Percentiles rank a stretch among this genome's conserved stretches.
phyloP scores from a whole-genome alignment of 352 stramenopile species.

The Hyaloperonospora brassicae region DNA sequence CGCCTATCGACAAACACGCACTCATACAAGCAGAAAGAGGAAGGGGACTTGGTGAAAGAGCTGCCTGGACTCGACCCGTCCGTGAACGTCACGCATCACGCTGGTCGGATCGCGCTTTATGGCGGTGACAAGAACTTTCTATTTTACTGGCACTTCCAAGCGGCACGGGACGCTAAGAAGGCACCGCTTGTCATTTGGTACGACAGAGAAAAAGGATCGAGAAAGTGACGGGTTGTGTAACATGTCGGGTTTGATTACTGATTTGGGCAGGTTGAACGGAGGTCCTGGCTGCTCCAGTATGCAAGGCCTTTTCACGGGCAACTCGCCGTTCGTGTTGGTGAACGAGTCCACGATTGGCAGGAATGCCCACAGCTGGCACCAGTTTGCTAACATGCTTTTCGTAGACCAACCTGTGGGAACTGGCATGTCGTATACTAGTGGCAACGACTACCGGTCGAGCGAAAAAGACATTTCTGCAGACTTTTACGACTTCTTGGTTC shows the following conservation, averaged over 20 bases:
- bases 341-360: constrained; percentile 40
- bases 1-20: constrained; percentile 3
- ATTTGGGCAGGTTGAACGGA: constrained; percentile 54
- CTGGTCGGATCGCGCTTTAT: constrained; percentile 47
- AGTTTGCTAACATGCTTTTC: constrained; percentile 74
- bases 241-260: background rate
- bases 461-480: constrained; percentile 54
- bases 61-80: constrained; percentile 48
- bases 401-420: constrained; percentile 77
- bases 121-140: constrained; percentile 42
- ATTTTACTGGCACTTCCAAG: constrained; percentile 80
- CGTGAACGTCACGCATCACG: constrained; percentile 55
- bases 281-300: constrained; percentile 78
- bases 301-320: constrained; percentile 66
- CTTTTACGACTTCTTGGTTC: constrained; percentile 91
- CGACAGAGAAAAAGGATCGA: background rate
- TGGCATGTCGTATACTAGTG: constrained; percentile 59
- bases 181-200: constrained; percentile 68
- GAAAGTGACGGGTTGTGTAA: constrained; percentile 1
- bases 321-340: constrained; percentile 61
- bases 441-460: constrained; percentile 43
- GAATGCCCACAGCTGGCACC: constrained; percentile 72
- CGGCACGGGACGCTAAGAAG: constrained; percentile 33
- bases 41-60: constrained; percentile 36
- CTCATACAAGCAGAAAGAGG: constrained; percentile 7